Percentiles rank a stretch among this genome's conserved stretches.
These are phyloP conservation scores for Articulospora tetracladia DNA, from an alignment of 495 filamentous ascomycete species.

Conservation along the genomic window DNA sequence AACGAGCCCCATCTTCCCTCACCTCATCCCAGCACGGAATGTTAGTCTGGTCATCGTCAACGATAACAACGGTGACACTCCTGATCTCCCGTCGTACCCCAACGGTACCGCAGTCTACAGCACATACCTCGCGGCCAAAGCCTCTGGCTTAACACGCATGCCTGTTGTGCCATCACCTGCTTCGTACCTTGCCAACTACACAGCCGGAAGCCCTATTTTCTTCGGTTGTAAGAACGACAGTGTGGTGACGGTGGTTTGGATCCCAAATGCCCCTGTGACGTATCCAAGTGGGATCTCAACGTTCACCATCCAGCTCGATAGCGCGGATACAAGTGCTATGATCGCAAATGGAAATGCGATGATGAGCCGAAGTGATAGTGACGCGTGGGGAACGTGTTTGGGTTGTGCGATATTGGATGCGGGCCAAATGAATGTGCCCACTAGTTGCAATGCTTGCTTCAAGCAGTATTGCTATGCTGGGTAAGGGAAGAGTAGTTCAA, in stretches of 20 bases:
- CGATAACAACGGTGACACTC: constrained; percentile 11
- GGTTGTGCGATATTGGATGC: constrained; percentile 17
- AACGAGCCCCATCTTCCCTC: constrained; percentile 8
- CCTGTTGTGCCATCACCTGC: constrained; percentile 8
- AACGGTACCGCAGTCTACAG: constrained; percentile 18
- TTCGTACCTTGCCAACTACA: constrained; percentile 9
- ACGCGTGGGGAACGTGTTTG: constrained; percentile 15
- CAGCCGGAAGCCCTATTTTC: constrained; percentile 3
- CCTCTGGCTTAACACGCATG: constrained; percentile 3
- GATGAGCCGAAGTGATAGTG: constrained; percentile 2
- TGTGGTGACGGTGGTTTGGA: constrained; percentile 13
- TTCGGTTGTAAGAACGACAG: constrained; percentile 12
- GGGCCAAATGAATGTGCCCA: background rate
- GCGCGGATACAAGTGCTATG: constrained; percentile 8
- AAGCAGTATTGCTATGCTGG: background rate
- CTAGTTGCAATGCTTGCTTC: background rate
- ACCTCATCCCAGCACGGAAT: constrained; percentile 8
- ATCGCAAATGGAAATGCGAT: constrained; percentile 15
- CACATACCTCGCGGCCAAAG: constrained; percentile 11
- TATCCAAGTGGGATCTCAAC: background rate
- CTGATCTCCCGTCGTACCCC: constrained; percentile 3
- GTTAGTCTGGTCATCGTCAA: constrained; percentile 11
- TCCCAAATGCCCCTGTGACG: constrained; percentile 13
- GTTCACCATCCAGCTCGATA: constrained; percentile 6
- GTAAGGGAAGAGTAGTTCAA: background rate